phyloP scores from a whole-genome alignment of 2,329 filamentous ascomycete species.

The Nakataea oryzae region DNA sequence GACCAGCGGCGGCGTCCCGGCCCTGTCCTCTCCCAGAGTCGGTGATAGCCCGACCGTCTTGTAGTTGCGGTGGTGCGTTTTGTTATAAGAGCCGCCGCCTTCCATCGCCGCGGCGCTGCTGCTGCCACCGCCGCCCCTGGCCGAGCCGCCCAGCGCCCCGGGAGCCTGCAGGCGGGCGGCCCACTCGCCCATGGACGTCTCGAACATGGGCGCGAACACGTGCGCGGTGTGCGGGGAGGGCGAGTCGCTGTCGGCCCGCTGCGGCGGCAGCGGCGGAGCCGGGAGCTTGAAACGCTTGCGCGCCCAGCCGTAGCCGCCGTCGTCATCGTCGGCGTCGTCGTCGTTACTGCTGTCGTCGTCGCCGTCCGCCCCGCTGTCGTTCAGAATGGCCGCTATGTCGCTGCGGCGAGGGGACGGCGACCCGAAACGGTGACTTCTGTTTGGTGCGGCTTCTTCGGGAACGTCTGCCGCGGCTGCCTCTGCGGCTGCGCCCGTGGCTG shows the following conservation, averaged over 20 bases:
- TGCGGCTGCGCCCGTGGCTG: background rate
- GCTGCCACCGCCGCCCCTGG: background rate
- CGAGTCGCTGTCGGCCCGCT: slow-evolving; percentile 1
- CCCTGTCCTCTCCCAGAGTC: too few species aligned
- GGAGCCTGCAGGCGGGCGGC: background rate
- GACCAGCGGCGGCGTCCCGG: slow-evolving; percentile 25
- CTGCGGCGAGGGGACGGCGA: background rate
- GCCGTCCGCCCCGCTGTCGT: background rate
- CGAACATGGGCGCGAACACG: background rate
- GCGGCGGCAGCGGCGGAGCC: slow-evolving; percentile 6
- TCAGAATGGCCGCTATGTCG: slow-evolving; percentile 12
- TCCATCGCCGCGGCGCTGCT: background rate
- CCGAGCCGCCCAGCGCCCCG: background rate
- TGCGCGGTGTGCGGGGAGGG: background rate
- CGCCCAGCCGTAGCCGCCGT: slow-evolving; percentile 7
- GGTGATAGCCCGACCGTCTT: slow-evolving; percentile 1
- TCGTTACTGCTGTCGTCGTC: background rate
- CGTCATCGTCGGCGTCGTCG: background rate
- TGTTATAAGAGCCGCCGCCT: background rate
- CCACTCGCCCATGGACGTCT: background rate
- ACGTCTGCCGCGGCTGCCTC: background rate
- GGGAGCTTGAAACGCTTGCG: slow-evolving; percentile 13
- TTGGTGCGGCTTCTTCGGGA: background rate
- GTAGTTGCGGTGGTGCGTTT: background rate
- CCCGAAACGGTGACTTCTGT: background rate